These are phyloP conservation scores for Fraxinus sp. DNA, from an alignment of 305 asterid genomes.

Conservation along the genomic window DNA sequence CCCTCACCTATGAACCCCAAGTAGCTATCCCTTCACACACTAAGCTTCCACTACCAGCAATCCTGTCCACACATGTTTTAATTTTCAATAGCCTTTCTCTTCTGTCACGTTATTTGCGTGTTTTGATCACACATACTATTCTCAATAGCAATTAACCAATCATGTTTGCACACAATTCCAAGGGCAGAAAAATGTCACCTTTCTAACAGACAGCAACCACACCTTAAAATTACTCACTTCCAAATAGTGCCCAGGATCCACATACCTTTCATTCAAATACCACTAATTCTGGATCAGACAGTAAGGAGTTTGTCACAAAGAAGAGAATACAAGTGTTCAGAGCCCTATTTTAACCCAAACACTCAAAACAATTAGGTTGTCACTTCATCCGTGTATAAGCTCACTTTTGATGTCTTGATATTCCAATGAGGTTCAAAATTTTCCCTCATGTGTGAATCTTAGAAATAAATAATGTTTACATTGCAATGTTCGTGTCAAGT, in stretches of 20 bases:
- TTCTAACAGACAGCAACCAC: neutral
- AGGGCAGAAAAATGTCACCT: too few species aligned
- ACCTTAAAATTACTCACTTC: neutral
- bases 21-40: neutral
- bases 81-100: too few species aligned
- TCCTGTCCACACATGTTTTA: too few species aligned
- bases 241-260: neutral
- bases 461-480: neutral
- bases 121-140: too few species aligned
- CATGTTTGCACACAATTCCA: too few species aligned
- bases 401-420: neutral
- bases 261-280: neutral
- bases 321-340: neutral
- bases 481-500: neutral
- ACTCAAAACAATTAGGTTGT: neutral
- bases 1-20: neutral
- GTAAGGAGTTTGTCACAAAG: neutral
- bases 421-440: neutral
- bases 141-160: too few species aligned
- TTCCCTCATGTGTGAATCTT: neutral
- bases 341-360: neutral
- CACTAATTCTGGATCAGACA: neutral
- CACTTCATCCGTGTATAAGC: neutral
- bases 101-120: too few species aligned
- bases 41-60: neutral